Percentiles rank a stretch among this genome's conserved stretches.
phyloP scores from a whole-genome alignment of 148 eudicot species.

The Chenopodium album region DNA sequence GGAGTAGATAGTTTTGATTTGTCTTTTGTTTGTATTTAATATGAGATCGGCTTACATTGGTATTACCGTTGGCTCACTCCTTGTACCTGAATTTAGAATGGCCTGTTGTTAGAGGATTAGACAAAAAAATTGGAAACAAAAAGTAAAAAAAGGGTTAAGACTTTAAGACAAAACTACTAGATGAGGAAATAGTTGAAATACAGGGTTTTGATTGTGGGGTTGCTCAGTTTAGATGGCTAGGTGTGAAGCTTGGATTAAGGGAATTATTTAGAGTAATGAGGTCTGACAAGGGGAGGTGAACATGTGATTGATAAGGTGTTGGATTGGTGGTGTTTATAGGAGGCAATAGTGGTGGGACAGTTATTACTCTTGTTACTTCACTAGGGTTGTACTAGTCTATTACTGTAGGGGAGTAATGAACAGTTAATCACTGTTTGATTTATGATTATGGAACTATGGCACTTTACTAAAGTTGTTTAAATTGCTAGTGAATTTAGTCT shows the following conservation, averaged over 20 bases:
- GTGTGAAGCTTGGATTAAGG: neutral
- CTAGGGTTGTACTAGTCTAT: no score
- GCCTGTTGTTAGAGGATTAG: neutral
- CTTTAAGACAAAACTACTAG: neutral
- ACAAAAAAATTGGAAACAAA: neutral
- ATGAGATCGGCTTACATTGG: no score
- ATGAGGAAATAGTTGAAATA: neutral
- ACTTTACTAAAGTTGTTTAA: no score
- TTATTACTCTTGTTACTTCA: no score
- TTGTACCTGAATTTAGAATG: neutral
- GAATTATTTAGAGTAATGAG: neutral
- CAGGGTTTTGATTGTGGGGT: neutral
- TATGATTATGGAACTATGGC: neutral
- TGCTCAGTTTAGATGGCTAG: neutral
- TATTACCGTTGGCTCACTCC: neutral
- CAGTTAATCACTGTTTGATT: neutral
- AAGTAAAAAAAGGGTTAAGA: no score
- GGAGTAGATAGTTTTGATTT: no score
- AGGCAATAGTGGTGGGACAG: no score
- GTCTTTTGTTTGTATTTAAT: no score
- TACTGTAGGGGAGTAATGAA: neutral
- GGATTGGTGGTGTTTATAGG: no score
- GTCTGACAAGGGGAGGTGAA: no score
- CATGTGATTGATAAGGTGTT: no score
- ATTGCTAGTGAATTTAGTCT: no score